Base-by-base conservation (phyloP, 805 yeast genomes). In the Candida taoyuanica region DNA sequence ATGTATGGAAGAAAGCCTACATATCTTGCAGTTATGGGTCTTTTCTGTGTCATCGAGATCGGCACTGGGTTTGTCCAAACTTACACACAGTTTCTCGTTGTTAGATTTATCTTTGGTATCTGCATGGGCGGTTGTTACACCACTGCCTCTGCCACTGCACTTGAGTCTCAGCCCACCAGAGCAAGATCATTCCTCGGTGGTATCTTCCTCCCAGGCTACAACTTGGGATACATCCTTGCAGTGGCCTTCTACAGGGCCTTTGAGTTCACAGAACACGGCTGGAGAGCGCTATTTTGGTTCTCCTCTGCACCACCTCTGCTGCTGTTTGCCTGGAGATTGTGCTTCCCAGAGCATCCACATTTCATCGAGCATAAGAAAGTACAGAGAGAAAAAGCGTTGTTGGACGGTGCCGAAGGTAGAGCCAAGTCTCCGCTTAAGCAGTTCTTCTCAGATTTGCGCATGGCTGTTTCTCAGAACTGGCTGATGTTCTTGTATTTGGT, bases 211-310 rank as follows among this genome's bases (percentile, higher is more conserved):
- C 68, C 71, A 37, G 78, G 75, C 34, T 74, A 81, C 48, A 81
- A 83, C 9, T 67, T 81, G 46, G 89, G 88, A 12, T 79, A 78
- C 51, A 68, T 81, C 37, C 63, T 80, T 18, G 84, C 78, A 1
- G 81, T 76, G 21, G 62, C 76, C n/a, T 81, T 81, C 62, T 73
- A 65, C 53, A 67, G 86, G 44, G 87, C 85, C 9, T 65, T 80
- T 42, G 65, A 69, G 38, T 70, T 71, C 42, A 56, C 71, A 5
- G 50, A 60, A 3, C 74, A 78, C 45, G 71, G 74, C 6, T 82
- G 91, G 91, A 68, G 86, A 52, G 71, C 85, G 1, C 62, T 81
- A 31, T 81, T 78, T 60, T 82, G 88, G 88, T 81, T 83, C 53
- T 70, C 78, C 20, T 73, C 86, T n/a, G 80, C 80, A 24, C 74